Percentiles rank a stretch among this genome's conserved stretches.
Conservation (phyloP, 345 rosid species). For the Pistacia vera region DNA sequence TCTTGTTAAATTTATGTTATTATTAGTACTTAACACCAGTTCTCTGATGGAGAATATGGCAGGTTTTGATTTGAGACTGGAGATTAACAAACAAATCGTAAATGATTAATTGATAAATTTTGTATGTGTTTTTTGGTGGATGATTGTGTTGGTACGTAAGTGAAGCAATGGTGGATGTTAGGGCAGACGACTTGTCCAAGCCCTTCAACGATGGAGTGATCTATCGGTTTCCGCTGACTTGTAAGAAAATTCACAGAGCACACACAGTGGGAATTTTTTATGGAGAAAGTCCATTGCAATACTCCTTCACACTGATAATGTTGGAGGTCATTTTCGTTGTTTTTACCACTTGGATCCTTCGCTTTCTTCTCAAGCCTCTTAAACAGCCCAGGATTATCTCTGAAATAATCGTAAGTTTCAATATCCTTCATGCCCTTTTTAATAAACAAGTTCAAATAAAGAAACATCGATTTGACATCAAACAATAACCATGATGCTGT, state of each 20-base stretch:
- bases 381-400: conserved; percentile 70
- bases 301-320: conserved; percentile 40
- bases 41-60: too few species aligned
- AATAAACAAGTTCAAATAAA: too few species aligned
- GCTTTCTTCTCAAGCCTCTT: conserved; percentile 67
- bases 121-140: too few species aligned
- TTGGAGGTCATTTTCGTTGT: conserved; percentile 46
- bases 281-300: conserved; percentile 45
- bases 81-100: too few species aligned
- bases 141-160: not conserved
- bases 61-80: too few species aligned
- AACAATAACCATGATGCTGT: too few species aligned
- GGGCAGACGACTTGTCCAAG: not conserved
- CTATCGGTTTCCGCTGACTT: conserved; percentile 18
- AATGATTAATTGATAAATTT: too few species aligned
- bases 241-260: conserved; percentile 23
- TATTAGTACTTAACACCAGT: too few species aligned
- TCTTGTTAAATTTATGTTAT: too few species aligned
- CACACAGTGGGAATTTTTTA: conserved; percentile 43
- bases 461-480: too few species aligned
- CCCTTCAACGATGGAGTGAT: not conserved
- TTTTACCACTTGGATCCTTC: conserved; percentile 31
- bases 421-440: not conserved
- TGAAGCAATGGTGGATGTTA: not conserved
- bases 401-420: conserved; percentile 66